Base-by-base conservation (phyloP, 2,329 filamentous ascomycete species). In the Didymella glomerata region DNA sequence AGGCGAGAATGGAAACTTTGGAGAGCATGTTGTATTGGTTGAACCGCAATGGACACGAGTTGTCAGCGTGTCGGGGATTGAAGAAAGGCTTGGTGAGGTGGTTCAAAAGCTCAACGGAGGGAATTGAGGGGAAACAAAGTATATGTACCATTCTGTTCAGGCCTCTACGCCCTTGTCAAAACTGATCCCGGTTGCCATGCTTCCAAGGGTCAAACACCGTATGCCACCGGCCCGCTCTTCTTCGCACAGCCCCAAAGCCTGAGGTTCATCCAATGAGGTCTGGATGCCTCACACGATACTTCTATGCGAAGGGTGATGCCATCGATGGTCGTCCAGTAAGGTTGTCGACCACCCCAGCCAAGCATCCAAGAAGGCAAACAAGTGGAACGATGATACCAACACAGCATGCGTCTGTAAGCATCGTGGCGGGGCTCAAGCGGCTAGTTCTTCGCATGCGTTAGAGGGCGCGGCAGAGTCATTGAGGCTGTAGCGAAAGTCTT, bases 1-100 rank as follows among this genome's bases (percentile, higher is more conserved):
- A 72, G 13, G 75, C 75, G 40, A 76, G 63, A 49, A 80, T 18
- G 18, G 73, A 66, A 49, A 80, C 63, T 66, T 78, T 80, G 69
- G 76, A 71, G 30, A 76, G 73, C 79, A 81, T 81, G 30, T 36
- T 52, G 47, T 42, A 24, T 34, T 51, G 46, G n/a, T 42, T 44
- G 36, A 14, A 54, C 16, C 2, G 16, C 22, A 30, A 25, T 13
- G n/a, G 13, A 20, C 22, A 42, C 41, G n/a, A 42, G 20, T 50
- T 11, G 50, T 46, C n/a, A 32, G 24, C 47, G 30, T 41, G 4
- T 34, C 51, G 36, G 54, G 28, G 40, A 36, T 24, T 42, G 18
- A 27, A 34, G 25, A 38, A 25, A 10, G n/a, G 20, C 22, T 50
- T 16, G 40, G 22, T 14, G 22, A 50, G 16, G 4, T 32, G 9